Percentiles rank a stretch among this genome's conserved stretches.
Evolutionary conservation across 768 basidiomycete species (phyloP).

Genomic region (Russula olivacea): DNA sequence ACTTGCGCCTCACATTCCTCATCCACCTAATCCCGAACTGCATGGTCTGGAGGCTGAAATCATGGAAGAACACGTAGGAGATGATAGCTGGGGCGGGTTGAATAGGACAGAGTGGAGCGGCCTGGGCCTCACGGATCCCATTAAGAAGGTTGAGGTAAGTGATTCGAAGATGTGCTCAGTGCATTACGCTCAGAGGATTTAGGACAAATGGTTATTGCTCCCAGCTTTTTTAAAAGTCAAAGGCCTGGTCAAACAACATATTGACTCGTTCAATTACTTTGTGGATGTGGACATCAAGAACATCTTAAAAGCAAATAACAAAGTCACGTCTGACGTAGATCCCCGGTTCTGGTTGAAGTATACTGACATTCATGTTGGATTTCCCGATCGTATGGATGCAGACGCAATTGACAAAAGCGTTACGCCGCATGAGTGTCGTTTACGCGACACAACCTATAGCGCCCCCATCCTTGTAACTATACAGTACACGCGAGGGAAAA

Average conservation of each 20-base stretch:
- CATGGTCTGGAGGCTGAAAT: not conserved
- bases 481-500: conserved; percentile 89
- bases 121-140: conserved; percentile 76
- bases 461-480: conserved; percentile 92
- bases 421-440: conserved; percentile 94
- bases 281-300: conserved; percentile 96
- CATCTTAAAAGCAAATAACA: conserved; percentile 89
- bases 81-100: conserved; percentile 55
- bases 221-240: conserved; percentile 97
- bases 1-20: no score
- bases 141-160: conserved; percentile 81
- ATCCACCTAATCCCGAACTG: not conserved
- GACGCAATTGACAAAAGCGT: conserved; percentile 73
- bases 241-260: conserved; percentile 97
- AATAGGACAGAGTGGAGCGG: conserved; percentile 63
- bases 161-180: conserved; percentile 28
- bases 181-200: not conserved
- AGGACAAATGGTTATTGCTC: conserved; percentile 99
- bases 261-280: conserved; percentile 98
- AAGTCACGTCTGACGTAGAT: conserved; percentile 94
- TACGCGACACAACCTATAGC: conserved; percentile 91
- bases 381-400: conserved; percentile 83
- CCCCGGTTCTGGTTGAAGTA: conserved; percentile 97
- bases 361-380: conserved; percentile 89
- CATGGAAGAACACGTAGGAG: conserved; percentile 26